phyloP scores from a whole-genome alignment of 371 early-diverging fungal species.

The Mycotypha africana region DNA sequence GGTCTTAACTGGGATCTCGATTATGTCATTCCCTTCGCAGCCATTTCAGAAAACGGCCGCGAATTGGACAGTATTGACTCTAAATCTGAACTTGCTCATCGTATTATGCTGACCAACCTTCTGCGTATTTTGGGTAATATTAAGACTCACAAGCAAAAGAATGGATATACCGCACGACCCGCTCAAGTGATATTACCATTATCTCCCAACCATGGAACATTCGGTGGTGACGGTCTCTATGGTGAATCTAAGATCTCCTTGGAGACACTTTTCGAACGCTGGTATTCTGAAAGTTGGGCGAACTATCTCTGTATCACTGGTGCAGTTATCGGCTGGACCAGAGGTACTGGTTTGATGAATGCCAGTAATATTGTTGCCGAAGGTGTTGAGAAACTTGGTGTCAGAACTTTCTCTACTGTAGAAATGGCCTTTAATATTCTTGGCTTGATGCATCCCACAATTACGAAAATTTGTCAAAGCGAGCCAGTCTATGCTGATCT shows the following conservation, averaged over 20 bases:
- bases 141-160: conserved; percentile 76
- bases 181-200: conserved; percentile 89
- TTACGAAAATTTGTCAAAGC: conserved; percentile 71
- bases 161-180: conserved; percentile 81
- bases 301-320: conserved; percentile 86
- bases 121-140: conserved; percentile 78
- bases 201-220: conserved; percentile 95
- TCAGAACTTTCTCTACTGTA: conserved; percentile 88
- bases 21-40: conserved; percentile 93
- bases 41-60: conserved; percentile 86
- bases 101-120: conserved; percentile 89
- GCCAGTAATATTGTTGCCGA: conserved; percentile 90
- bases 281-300: conserved; percentile 91
- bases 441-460: conserved; percentile 84
- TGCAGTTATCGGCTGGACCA: conserved; percentile 97
- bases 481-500: conserved; percentile 94
- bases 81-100: conserved; percentile 86
- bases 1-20: conserved; percentile 92
- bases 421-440: conserved; percentile 96
- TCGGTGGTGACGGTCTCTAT: conserved; percentile 93
- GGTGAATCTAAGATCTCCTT: conserved; percentile 92
- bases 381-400: conserved; percentile 86
- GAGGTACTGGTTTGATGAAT: conserved; percentile 95
- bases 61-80: conserved; percentile 85
- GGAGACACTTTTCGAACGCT: conserved; percentile 89